Base-by-base conservation (phyloP, 2,329 filamentous ascomycete species). In the Penicillium psychrosexuale region DNA sequence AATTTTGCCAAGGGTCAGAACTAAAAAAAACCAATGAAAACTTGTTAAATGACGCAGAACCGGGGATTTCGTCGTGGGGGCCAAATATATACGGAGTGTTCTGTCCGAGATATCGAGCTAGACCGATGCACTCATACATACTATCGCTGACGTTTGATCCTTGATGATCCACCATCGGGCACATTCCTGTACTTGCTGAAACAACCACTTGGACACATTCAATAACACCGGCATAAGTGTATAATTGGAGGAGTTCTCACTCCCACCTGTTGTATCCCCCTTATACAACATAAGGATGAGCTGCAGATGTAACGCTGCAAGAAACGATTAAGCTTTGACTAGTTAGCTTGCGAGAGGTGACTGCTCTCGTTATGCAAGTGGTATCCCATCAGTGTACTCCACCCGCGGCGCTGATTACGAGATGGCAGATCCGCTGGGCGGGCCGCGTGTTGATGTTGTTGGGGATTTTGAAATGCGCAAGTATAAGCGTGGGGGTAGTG, bases 391-490 rank as follows among this genome's bases (percentile, higher is more conserved):
- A 17, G 8, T 54, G 1, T 51, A 39, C 27, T 62, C 61, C 1
- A 17, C 53, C 8, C 50, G 31, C 1, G 55, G 51, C 5, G 53
- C 60, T n/a, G 54, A 42, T 12, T 63, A 60, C 36, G 62, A 66
- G 46, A 57, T 62, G 60, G 61, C 58, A 6, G 58, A 64, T 45
- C 61, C 61, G 11, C 22, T 30, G 3, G 49, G 52, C 1, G 55
- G 47, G 9, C 43, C 55, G n/a, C 46, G 34, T 1, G 50, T 58
- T 4, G 43, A 59, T 19, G 48, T 51, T 3, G n/a, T 8, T 3
- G 27, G 31, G 1, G 45, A 30, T 2, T 60, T 64, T n/a, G 61
- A 66, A 22, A 57, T 61, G 59, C 55, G 56, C 3, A 66, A 64
- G 47, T 63, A 65, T 27, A 51, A 45, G 13, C 57, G 60, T 1